These are phyloP conservation scores for Coccomyxa sp. DNA, from an alignment of 139 green algal species.

Conservation along the genomic window DNA sequence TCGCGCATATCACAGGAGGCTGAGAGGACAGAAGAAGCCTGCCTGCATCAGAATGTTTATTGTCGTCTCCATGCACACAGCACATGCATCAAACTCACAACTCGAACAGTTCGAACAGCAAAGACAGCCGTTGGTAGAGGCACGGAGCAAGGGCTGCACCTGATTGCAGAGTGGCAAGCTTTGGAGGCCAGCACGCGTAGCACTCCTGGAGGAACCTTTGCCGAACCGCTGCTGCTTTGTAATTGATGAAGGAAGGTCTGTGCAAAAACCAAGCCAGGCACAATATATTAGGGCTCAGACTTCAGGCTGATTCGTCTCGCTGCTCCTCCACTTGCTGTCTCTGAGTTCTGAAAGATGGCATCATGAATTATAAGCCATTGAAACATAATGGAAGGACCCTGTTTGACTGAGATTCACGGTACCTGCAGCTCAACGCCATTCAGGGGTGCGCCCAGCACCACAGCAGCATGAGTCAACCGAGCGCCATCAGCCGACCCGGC, in stretches of 20 bases:
- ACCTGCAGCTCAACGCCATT: constrained; percentile 43
- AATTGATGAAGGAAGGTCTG: constrained; percentile 65
- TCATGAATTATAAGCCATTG: neutral
- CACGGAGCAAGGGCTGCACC: constrained; percentile 44
- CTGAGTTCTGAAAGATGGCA: no score
- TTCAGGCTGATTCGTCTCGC: no score
- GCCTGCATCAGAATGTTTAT: no score
- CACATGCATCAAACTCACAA: no score
- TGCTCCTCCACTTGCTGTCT: no score
- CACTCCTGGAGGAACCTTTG: constrained; percentile 35
- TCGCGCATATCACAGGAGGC: no score
- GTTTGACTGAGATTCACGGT: neutral
- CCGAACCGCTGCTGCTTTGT: constrained; percentile 23
- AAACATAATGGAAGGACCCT: neutral
- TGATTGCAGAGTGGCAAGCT: constrained; percentile 77
- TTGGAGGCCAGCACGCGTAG: constrained; percentile 54
- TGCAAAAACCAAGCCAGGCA: neutral
- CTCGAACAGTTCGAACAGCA: no score
- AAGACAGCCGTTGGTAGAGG: no score
- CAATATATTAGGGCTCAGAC: no score
- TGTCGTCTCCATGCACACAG: no score
- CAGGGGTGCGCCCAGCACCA: constrained; percentile 37
- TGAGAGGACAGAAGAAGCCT: no score
- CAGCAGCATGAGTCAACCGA: constrained; percentile 37
- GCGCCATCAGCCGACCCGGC: neutral